Evolutionary conservation across 108 stramenopile species (phyloP).

Genomic region (Nitzschia sp.): DNA sequence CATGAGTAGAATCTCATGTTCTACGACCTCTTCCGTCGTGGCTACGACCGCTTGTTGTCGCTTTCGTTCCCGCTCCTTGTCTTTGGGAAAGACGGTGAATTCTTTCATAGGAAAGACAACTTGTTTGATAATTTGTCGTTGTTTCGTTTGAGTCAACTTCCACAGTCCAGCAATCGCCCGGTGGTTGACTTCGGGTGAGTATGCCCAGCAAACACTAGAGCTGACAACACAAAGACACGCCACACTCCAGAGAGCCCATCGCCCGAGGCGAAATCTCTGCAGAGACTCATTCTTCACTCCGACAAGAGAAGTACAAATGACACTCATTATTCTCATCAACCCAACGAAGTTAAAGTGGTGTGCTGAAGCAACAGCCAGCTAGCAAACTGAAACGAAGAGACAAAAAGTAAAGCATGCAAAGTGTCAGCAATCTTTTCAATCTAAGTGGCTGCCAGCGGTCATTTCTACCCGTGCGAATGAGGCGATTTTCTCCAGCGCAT

Average conservation of each 20-base stretch:
- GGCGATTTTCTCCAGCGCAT: no score
- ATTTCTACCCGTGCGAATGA: no score
- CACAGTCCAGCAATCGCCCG: conserved; percentile 77
- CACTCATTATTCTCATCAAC: no score
- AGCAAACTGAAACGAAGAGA: no score
- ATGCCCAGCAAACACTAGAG: conserved; percentile 5
- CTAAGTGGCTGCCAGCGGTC: no score
- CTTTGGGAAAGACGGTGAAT: conserved; percentile 74
- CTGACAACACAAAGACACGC: not conserved
- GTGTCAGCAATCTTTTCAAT: no score
- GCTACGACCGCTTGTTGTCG: not conserved
- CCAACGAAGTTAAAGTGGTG: no score
- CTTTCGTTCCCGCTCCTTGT: conserved; percentile 28
- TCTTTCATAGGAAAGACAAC: conserved; percentile 68
- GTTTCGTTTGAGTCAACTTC: conserved; percentile 36
- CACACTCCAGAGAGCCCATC: not conserved
- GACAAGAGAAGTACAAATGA: no score
- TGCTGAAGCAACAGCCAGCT: no score
- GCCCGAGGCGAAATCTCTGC: not conserved
- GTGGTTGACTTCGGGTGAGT: conserved; percentile 56
- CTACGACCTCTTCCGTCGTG: not conserved
- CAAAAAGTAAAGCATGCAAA: no score
- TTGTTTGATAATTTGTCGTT: conserved; percentile 24
- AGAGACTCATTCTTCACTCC: no score
- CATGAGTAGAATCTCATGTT: conserved; percentile 74